A percentile compares a stretch with the other conserved stretches of the same genome.
phyloP scores from a whole-genome alignment of 164 flowering plant genomes.

The Aristolochia contorta region DNA sequence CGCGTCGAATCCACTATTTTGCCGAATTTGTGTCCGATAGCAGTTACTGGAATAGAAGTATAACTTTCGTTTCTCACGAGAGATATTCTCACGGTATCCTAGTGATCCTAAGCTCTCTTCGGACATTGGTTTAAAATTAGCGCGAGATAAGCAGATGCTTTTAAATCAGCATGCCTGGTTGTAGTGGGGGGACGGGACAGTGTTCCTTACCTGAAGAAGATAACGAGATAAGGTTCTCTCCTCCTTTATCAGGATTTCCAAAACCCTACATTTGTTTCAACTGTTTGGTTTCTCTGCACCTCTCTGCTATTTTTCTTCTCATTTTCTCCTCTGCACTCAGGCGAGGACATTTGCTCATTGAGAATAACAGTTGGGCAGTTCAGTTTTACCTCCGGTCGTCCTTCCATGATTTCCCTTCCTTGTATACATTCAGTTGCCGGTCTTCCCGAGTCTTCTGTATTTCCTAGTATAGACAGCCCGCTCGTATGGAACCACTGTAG shows the following conservation, averaged over 20 bases:
- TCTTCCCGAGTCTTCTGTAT: conserved; percentile 4
- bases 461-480: conserved; percentile 2
- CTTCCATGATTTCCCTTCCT: conserved; percentile 35
- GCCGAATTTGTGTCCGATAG: too few species aligned
- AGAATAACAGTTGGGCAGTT: background rate
- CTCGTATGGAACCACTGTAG: conserved; percentile 1
- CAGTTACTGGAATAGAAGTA: too few species aligned
- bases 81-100: too few species aligned
- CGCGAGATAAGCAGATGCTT: too few species aligned
- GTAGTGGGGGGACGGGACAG: too few species aligned
- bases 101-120: too few species aligned
- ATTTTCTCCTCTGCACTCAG: background rate
- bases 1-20: too few species aligned
- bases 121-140: too few species aligned
- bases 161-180: too few species aligned
- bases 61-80: too few species aligned
- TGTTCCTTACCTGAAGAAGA: background rate
- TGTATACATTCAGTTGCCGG: conserved; percentile 15
- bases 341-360: background rate
- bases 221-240: background rate
- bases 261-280: background rate
- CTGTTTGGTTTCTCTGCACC: too few species aligned
- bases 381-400: background rate
- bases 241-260: background rate
- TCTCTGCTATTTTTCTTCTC: too few species aligned